Conservation (phyloP, 441 rosid genomes). For the Erodium trifolium region DNA sequence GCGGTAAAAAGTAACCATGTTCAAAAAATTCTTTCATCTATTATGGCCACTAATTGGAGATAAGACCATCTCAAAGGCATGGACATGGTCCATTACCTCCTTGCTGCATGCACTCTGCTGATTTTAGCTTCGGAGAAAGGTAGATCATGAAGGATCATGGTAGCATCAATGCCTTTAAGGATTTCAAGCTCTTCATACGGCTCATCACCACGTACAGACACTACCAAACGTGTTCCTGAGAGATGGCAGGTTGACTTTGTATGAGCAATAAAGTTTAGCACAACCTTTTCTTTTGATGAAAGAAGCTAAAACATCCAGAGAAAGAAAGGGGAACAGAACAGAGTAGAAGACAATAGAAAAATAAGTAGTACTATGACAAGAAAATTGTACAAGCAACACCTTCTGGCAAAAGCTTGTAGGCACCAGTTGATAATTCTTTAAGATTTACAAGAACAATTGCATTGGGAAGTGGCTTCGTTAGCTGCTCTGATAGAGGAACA, state of each 20-base stretch:
- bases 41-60: too few species aligned
- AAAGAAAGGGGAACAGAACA: too few species aligned
- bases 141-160: conserved; percentile 73
- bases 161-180: conserved; percentile 59
- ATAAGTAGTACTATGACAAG: too few species aligned
- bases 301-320: too few species aligned
- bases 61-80: not conserved
- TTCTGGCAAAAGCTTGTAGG: conserved; percentile 87
- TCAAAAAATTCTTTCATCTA: too few species aligned
- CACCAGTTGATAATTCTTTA: conserved; percentile 75
- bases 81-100: conserved; percentile 47
- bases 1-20: not conserved
- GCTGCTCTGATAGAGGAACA: conserved; percentile 83
- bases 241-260: conserved; percentile 13
- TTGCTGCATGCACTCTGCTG: conserved; percentile 87
- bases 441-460: conserved; percentile 89
- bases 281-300: not conserved
- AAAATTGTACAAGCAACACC: conserved; percentile 32
- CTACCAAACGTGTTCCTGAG: conserved; percentile 79
- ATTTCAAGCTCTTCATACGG: conserved; percentile 63
- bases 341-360: too few species aligned
- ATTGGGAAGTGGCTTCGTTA: conserved; percentile 82
- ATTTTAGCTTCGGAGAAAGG: conserved; percentile 62
- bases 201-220: conserved; percentile 80
- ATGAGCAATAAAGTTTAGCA: conserved; percentile 4